Evolutionary conservation across 2,329 filamentous ascomycete species (phyloP).

Genomic region (Thelonectria rubi): DNA sequence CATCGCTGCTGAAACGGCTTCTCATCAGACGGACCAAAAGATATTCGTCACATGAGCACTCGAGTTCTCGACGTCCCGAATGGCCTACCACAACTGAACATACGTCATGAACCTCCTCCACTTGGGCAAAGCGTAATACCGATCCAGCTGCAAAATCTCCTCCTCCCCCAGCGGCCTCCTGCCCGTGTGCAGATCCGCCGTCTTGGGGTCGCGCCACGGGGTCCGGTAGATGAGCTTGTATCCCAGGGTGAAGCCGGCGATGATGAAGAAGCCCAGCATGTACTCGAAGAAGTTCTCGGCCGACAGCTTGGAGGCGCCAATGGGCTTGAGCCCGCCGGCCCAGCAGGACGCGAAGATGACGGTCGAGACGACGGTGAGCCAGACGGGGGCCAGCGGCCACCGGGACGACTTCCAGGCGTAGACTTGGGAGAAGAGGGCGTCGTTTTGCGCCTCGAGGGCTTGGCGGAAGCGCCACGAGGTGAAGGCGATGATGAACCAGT

Average conservation of each 20-base stretch:
- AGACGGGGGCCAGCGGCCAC: constrained; percentile 24
- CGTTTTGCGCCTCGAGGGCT: constrained; percentile 26
- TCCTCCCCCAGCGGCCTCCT: constrained; percentile 24
- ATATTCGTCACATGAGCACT: too few relatives aligned
- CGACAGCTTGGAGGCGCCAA: constrained; percentile 16
- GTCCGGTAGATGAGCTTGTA: constrained; percentile 34
- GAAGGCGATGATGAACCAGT: constrained; percentile 34
- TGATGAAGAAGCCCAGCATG: constrained; percentile 32
- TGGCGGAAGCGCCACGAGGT: constrained; percentile 31
- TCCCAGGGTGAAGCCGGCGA: constrained; percentile 31
- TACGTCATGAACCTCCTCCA: constrained; percentile 37
- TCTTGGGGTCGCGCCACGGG: constrained; percentile 32
- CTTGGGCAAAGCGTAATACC: constrained; percentile 26
- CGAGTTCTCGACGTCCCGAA: too few relatives aligned
- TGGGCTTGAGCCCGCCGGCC: not conserved
- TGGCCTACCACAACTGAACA: constrained; percentile 34
- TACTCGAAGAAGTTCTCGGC: constrained; percentile 34
- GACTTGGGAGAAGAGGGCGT: constrained; percentile 25
- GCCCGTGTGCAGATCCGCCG: constrained; percentile 31
- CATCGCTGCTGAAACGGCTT: not conserved
- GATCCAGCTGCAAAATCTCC: constrained; percentile 33
- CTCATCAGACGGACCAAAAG: too few relatives aligned
- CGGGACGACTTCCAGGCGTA: constrained; percentile 29
- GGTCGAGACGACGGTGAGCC: constrained; percentile 21
- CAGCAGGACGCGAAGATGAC: constrained; percentile 6